These are phyloP conservation scores for Sporobolus alterniflorus DNA, from an alignment of 202 grass and related monocot species.

Conservation along the genomic window DNA sequence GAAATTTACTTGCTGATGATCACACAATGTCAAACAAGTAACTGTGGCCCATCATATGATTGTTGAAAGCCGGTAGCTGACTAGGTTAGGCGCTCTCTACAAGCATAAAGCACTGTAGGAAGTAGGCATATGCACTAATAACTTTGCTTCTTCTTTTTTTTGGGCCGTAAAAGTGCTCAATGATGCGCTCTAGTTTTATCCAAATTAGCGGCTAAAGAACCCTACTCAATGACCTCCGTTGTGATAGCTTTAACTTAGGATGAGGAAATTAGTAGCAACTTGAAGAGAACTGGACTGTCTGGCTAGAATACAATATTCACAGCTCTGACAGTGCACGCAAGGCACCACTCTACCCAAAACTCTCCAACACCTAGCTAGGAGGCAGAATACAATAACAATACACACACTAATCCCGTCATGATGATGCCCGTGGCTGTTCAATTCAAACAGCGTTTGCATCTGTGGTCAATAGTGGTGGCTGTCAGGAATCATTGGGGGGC, in stretches of 20 bases:
- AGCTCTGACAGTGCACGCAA: constrained; percentile 3
- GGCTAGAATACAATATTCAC: constrained; percentile 27
- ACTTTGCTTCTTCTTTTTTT: background rate
- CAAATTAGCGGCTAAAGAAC: background rate
- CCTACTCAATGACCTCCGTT: background rate
- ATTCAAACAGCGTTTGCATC: constrained; percentile 19
- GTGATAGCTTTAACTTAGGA: background rate
- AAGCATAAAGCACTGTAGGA: constrained; percentile 32
- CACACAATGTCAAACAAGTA: constrained; percentile 47
- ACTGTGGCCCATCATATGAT: constrained; percentile 36
- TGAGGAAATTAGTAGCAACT: background rate
- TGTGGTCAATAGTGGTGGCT: constrained; percentile 45
- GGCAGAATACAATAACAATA: constrained; percentile 10
- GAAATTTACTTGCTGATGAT: constrained; percentile 29
- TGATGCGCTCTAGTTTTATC: background rate
- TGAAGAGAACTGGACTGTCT: constrained; percentile 19
- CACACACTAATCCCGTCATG: too few relatives aligned
- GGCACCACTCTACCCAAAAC: background rate
- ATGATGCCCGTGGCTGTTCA: constrained; percentile 2
- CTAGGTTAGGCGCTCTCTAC: constrained; percentile 34
- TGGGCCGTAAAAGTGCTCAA: too few relatives aligned
- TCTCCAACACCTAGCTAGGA: constrained; percentile 14
- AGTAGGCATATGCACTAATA: constrained; percentile 40
- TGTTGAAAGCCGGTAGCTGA: constrained; percentile 1
- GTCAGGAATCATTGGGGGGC: constrained; percentile 48